Evolutionary conservation across 257 asterid genomes (phyloP).

Genomic region (Gynochthodes officinalis): DNA sequence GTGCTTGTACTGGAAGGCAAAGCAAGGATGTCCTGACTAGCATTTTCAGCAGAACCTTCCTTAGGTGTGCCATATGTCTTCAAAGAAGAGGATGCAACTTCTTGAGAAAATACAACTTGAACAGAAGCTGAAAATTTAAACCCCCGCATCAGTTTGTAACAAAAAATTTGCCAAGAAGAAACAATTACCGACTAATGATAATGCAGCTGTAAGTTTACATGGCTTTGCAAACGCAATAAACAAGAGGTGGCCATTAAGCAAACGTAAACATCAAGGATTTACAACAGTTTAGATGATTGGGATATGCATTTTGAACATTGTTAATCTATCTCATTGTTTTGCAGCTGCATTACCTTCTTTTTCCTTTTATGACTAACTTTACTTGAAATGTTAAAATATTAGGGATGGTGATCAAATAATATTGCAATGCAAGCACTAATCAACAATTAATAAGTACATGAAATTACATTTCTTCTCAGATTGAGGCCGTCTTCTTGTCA

Average conservation of each 20-base stretch:
- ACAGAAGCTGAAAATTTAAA: conserved; percentile 36
- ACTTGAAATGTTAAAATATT: neutral
- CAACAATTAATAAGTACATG: conserved; percentile 14
- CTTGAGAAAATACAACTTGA: conserved; percentile 53
- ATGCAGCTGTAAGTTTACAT: neutral
- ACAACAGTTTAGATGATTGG: neutral
- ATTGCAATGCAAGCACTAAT: conserved; percentile 2
- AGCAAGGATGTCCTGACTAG: conserved; percentile 25
- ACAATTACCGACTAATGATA: neutral
- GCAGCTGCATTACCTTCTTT: neutral
- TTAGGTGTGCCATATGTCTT: conserved; percentile 39
- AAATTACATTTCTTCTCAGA: conserved; percentile 54
- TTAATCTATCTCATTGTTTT: neutral
- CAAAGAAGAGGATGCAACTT: conserved; percentile 33
- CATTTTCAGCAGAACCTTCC: conserved; percentile 27
- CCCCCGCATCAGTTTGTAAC: conserved; percentile 9
- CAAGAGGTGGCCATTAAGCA: neutral
- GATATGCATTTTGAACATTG: neutral
- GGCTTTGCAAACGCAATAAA: neutral
- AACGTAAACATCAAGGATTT: neutral
- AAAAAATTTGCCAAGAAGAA: neutral
- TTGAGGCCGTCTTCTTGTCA: conserved; percentile 32
- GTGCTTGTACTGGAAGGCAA: conserved; percentile 24
- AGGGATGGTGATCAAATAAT: neutral
- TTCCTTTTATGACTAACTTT: neutral